Base-by-base conservation (phyloP, 805 yeast genomes). In the Cyberlindnera saturnus region DNA sequence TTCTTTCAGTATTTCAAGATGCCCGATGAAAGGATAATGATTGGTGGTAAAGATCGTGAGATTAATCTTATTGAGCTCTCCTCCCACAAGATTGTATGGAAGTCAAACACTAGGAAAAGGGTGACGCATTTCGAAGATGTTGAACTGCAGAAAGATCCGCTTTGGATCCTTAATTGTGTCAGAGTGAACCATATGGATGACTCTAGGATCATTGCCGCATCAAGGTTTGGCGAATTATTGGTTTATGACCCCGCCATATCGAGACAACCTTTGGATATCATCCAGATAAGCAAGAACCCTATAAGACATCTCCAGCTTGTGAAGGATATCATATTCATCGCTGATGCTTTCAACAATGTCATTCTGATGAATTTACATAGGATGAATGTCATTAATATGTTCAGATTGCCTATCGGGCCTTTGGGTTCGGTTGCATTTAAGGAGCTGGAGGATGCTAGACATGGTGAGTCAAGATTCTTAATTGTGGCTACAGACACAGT, bases 31-130 rank as follows among this genome's bases (percentile, higher is more conserved):
- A 44, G 43, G 36, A 42, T 50, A 11, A 44, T 55, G 2, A 38
- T 49, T 35, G 58, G 59, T 32, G 60, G 59, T 7, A 56, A 56
- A 40, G 61, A 53, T 38, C 32, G 58, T 2, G 58, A 50, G 15
- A 35, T 55, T 5, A 41, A 43, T 2, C 28, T 56, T 1, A 40
- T 56, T 17, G 58, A 53, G 13, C 29, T 53, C 32, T 49, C 47
- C 6, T 43, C 49, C 5, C 50, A 52, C 42, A 32, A 44, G 13
- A 50, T 42, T 32, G 37, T 50, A 3, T 56, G 61, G 61, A 55
- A 46, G 35, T 51, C 56, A 11, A 56, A 50, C 26, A 38, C 36
- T 6, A 33, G 47, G 8, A 48, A 38, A 23, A 47, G 28, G 28
- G 28, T 23, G 28, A 23, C 28, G 11, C 28, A 23, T 23, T 23